phyloP scores from a whole-genome alignment of 1,139 yeast species.

The Saccharomyces hybrid region DNA sequence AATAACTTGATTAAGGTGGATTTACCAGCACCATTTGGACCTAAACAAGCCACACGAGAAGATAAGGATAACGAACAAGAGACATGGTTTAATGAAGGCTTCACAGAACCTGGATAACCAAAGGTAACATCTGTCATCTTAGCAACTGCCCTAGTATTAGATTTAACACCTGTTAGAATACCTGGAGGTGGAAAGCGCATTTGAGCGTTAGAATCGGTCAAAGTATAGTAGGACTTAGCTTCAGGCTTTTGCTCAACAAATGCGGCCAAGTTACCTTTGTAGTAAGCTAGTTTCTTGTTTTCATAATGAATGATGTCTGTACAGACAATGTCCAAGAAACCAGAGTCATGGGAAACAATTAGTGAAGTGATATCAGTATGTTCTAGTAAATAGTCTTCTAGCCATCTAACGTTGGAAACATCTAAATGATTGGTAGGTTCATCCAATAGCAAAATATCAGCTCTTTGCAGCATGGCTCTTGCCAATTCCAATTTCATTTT shows the following conservation, averaged over 20 bases:
- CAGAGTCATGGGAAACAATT: conserved; percentile 96
- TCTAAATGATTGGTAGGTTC: conserved; percentile 99
- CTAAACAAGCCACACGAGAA: conserved; percentile 92
- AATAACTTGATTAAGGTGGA: conserved; percentile 87
- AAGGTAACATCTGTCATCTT: conserved; percentile 81
- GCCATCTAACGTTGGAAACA: conserved; percentile 89
- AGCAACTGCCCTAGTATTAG: conserved; percentile 92
- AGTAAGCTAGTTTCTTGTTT: conserved; percentile 87
- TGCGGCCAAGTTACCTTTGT: conserved; percentile 93
- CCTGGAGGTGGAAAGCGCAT: conserved; percentile 99
- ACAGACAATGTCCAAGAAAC: conserved; percentile 91
- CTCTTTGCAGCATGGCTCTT: conserved; percentile 96
- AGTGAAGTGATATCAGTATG: conserved; percentile 86
- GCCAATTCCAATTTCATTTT: conserved; percentile 97
- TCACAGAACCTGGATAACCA: conserved; percentile 80
- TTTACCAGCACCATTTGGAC: conserved; percentile 99
- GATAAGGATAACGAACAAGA: conserved; percentile 85
- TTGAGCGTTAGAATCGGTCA: conserved; percentile 85
- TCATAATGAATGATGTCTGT: conserved; percentile 96
- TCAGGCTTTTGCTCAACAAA: conserved; percentile 91
- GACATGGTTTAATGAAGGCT: conserved; percentile 73
- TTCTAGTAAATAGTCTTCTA: conserved; percentile 73
- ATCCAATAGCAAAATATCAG: conserved; percentile 87
- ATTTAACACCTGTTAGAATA: conserved; percentile 89
- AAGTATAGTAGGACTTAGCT: conserved; percentile 93